These are phyloP conservation scores for Aspergillus eucalypticola DNA, from an alignment of 2,329 filamentous ascomycete genomes.

Conservation along the genomic window DNA sequence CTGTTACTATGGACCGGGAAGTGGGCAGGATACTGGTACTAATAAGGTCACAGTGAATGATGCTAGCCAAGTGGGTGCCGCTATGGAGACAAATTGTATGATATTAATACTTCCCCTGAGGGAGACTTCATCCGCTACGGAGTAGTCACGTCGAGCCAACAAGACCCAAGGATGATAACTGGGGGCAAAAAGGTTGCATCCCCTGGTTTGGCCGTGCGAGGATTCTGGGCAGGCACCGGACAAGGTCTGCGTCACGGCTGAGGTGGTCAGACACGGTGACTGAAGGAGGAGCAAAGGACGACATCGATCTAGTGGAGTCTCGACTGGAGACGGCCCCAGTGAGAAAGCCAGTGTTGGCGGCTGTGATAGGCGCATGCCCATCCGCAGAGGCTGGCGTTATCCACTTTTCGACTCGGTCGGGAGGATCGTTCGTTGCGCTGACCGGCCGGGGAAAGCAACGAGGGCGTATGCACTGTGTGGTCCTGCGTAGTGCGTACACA, in stretches of 20 bases:
- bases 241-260: conserved; percentile 10
- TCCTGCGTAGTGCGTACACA: background rate
- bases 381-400: conserved; percentile 14
- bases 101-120: conserved; percentile 17
- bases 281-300: conserved; percentile 17
- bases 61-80: conserved; percentile 7
- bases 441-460: conserved; percentile 17
- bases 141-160: conserved; percentile 4
- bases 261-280: conserved; percentile 23
- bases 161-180: conserved; percentile 13
- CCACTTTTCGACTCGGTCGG: conserved; percentile 8
- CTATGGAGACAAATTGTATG: conserved; percentile 4
- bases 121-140: background rate
- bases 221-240: conserved; percentile 8
- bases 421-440: conserved; percentile 13
- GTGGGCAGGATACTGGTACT: background rate
- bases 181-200: conserved; percentile 12
- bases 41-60: conserved; percentile 3
- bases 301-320: conserved; percentile 20
- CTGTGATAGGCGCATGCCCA: conserved; percentile 7
- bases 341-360: conserved; percentile 3
- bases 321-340: conserved; percentile 18
- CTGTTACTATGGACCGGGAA: conserved; percentile 9
- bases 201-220: conserved; percentile 12
- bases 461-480: background rate